Evolutionary conservation across 2,329 filamentous ascomycete genomes (phyloP), one percentile per base, ranked within the genome.

Genomic region (Phoma sp.): DNA sequence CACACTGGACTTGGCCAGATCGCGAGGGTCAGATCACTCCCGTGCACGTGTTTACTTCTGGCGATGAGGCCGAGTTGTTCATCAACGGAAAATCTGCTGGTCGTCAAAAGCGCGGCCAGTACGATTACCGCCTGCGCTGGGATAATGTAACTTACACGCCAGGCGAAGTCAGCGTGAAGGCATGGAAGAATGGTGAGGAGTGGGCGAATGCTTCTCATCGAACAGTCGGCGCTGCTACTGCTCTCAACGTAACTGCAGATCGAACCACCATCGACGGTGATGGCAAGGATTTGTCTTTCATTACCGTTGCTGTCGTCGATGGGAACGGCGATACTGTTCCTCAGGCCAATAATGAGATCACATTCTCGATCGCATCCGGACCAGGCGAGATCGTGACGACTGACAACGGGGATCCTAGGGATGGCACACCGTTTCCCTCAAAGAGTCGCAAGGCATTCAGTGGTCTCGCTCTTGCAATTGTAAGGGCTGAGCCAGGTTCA

Each of bases 1-100:
- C 82, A 2, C 82, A 84, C 63, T 84, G 82, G 82, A 83, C 74
- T 14, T 85, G 81, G 81, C 78, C 80, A 0, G 76, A 78, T 9
- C 70, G 81, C 0, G 73, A 74, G 1, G 80, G 81, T 1, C 57
- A 76, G 51, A 71, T 78, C 1, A 84, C 82, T 3, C 83, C 82
- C 0, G 81, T 84, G 1, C 82, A 85, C 59, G 81, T 83, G 1
- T 84, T 83, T 57, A 75, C 81, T 0, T 69, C 77, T 0, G 82
- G 69, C 2, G 80, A 83, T 55, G 80, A 83, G 60, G 83, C 81
- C 2, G 82, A 85, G 71, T 67, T 84, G 1, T 84, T 83, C 56
- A 61, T 84, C 9, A 84, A 84, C 46, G 81, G 79, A 1, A 61
- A 73, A 34, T 81, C 80, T 1, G 72, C 72, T 6, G 82, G 82